Evolutionary conservation across 495 filamentous ascomycete species (phyloP).

Genomic region (Tricharina praecox): DNA sequence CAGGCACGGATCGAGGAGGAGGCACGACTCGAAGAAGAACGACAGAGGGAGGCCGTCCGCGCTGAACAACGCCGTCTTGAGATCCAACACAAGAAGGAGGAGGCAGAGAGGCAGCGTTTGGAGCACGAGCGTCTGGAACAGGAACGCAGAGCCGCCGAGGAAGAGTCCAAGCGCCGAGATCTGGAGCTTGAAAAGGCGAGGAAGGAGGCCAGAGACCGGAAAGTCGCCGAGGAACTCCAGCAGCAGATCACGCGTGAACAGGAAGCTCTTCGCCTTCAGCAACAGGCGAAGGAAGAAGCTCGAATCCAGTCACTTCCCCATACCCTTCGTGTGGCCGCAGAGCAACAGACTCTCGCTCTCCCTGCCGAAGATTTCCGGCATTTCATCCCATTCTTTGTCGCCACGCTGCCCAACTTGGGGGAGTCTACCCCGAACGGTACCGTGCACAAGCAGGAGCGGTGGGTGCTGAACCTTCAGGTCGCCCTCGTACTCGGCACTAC

Average conservation of each 20-base stretch:
- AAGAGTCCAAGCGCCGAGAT: conserved; percentile 5
- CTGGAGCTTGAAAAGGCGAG: conserved; percentile 10
- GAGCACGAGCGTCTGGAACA: conserved; percentile 13
- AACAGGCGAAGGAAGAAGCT: conserved; percentile 14
- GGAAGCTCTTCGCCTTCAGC: conserved; percentile 5
- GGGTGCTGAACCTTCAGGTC: conserved; percentile 25
- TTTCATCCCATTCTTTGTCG: conserved; percentile 20
- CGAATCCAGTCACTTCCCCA: conserved; percentile 19
- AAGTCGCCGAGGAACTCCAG: conserved; percentile 18
- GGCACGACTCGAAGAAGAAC: conserved; percentile 12
- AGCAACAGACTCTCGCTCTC: neutral
- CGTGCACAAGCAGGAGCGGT: conserved; percentile 12
- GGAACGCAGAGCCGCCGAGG: conserved; percentile 15
- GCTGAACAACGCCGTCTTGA: conserved; percentile 22
- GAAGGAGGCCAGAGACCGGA: conserved; percentile 16
- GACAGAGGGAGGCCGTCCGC: conserved; percentile 10
- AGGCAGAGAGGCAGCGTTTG: conserved; percentile 13
- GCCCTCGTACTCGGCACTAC: conserved; percentile 21
- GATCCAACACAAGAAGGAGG: conserved; percentile 17
- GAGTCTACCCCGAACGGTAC: conserved; percentile 6
- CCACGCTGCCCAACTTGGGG: conserved; percentile 10
- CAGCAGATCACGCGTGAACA: conserved; percentile 17
- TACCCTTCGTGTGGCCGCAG: conserved; percentile 18
- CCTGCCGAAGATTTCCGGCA: conserved; percentile 6
- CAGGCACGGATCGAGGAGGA: conserved; percentile 3